phyloP scores from a whole-genome alignment of 257 asterid genomes.

The Paraleonurus japonicus region DNA sequence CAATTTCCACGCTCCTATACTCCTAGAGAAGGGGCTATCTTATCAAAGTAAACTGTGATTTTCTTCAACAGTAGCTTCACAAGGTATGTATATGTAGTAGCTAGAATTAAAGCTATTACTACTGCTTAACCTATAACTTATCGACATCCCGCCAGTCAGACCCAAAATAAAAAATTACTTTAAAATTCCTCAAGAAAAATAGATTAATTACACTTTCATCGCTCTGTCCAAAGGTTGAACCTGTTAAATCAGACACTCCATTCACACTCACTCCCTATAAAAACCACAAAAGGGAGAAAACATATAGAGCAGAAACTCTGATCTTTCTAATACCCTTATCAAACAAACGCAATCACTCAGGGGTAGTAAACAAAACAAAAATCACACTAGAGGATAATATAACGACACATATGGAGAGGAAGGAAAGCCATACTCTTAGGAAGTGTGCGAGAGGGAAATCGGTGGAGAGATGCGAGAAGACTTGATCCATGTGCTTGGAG shows the following conservation, averaged over 20 bases:
- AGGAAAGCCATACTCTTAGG: slow-evolving; percentile 51
- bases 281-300: not conserved
- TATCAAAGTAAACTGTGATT: not conserved
- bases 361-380: not conserved
- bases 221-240: slow-evolving; percentile 9
- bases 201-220: not conserved
- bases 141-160: not conserved
- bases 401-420: not conserved
- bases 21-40: not conserved
- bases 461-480: slow-evolving; percentile 84
- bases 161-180: not conserved
- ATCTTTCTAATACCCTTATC: not conserved
- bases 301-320: not conserved
- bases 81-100: not conserved
- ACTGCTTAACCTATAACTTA: not conserved
- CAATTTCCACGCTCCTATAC: not conserved
- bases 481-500: slow-evolving; percentile 99
- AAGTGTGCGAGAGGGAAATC: slow-evolving; percentile 94
- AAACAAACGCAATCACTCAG: slow-evolving; percentile 1
- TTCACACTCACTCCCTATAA: not conserved
- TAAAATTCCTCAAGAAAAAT: not conserved
- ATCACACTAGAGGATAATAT: not conserved
- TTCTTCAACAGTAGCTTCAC: slow-evolving; percentile 4
- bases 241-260: slow-evolving; percentile 3
- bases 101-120: slow-evolving; percentile 1